Conservation (phyloP, 1,284 basidiomycete genomes). For the Ganoderma boninense region DNA sequence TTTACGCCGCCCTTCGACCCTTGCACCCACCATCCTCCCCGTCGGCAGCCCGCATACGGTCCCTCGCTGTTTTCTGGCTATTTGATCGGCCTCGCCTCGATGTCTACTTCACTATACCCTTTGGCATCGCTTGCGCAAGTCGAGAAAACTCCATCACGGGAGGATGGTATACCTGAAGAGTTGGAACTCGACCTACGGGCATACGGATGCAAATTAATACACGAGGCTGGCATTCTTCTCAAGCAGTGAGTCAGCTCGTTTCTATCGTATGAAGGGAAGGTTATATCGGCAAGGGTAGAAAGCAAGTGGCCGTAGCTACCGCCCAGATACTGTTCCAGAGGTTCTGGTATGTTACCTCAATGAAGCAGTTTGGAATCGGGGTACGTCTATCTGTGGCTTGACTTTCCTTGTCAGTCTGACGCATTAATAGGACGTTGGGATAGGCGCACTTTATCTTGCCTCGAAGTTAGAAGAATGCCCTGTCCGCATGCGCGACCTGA, state of each 20-base stretch:
- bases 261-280: background rate
- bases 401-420: background rate
- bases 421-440: conserved; percentile 83
- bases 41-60: background rate
- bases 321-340: conserved; percentile 97
- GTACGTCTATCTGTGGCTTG: conserved; percentile 55
- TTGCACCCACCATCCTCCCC: background rate
- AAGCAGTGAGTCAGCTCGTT: conserved; percentile 69
- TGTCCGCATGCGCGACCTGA: conserved; percentile 89
- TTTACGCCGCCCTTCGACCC: conserved; percentile 23
- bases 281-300: conserved; percentile 57
- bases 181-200: conserved; percentile 89
- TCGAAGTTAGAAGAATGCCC: conserved; percentile 97
- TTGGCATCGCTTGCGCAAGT: conserved; percentile 87
- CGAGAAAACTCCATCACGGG: conserved; percentile 78
- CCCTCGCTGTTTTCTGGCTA: background rate
- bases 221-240: conserved; percentile 92
- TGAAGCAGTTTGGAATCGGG: conserved; percentile 92
- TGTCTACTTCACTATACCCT: conserved; percentile 78
- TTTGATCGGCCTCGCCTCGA: conserved; percentile 25
- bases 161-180: conserved; percentile 83
- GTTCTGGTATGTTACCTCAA: conserved; percentile 96
- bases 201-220: conserved; percentile 92
- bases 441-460: conserved; percentile 93
- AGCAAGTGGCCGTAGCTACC: conserved; percentile 95